Conservation (phyloP, 2,329 filamentous ascomycete genomes). For the Spiromastix sp. region DNA sequence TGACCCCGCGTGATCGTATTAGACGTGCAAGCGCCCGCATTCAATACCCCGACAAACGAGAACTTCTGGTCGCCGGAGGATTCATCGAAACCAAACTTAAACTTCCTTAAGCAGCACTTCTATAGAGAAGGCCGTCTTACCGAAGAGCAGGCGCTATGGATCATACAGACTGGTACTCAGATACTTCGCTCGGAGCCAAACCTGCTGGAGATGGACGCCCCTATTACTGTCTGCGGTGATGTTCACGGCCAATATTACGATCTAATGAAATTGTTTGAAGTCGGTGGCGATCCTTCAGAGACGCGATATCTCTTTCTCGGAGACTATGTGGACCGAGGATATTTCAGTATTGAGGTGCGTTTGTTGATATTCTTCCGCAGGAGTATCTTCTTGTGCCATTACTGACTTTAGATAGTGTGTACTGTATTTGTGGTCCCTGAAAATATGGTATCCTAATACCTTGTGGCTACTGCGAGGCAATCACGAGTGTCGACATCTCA, state of each 20-base stretch:
- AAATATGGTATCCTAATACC: conserved; percentile 98
- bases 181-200: conserved; percentile 85
- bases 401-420: conserved; percentile 56
- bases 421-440: conserved; percentile 92
- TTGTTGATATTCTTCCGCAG: conserved; percentile 5
- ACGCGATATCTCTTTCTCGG: conserved; percentile 95
- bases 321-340: conserved; percentile 95
- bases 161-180: conserved; percentile 79
- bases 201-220: conserved; percentile 96
- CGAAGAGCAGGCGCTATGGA: conserved; percentile 95
- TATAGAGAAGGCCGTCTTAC: conserved; percentile 95
- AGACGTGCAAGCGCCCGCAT: conserved; percentile 98
- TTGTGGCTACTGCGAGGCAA: conserved; percentile 96
- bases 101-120: conserved; percentile 96
- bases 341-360: conserved; percentile 90
- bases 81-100: conserved; percentile 77
- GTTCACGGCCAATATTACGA: conserved; percentile 99
- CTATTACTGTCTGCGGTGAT: conserved; percentile 96
- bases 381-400: conserved; percentile 3
- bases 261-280: conserved; percentile 98
- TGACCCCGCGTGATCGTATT: conserved; percentile 8
- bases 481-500: conserved; percentile 97
- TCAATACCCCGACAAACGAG: conserved; percentile 82
- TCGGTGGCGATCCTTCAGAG: conserved; percentile 91
- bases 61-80: conserved; percentile 88